Evolutionary conservation across 2,329 filamentous ascomycete genomes (phyloP).

Genomic region (Aureobasidium zeae): DNA sequence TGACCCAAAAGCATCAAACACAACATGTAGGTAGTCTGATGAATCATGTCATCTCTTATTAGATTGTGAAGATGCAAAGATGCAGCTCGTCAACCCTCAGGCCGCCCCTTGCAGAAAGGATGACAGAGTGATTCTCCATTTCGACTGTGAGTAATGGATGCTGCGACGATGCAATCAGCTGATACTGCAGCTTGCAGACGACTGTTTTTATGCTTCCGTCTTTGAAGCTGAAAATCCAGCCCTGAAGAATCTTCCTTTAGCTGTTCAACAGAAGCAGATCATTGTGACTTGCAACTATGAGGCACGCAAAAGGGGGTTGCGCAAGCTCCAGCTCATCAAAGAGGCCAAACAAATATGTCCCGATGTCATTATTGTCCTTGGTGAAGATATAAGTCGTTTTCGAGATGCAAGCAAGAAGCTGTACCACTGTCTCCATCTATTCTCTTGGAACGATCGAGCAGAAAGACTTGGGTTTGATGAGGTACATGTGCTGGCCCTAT

Average conservation of each 20-base stretch:
- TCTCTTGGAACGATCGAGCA: slow-evolving; percentile 68
- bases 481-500: slow-evolving; percentile 37
- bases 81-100: slow-evolving; percentile 1
- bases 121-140: slow-evolving; percentile 66
- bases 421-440: slow-evolving; percentile 60
- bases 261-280: slow-evolving; percentile 88
- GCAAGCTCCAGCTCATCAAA: slow-evolving; percentile 75
- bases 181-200: slow-evolving; percentile 39
- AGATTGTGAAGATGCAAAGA: neutral
- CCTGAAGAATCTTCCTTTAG: slow-evolving; percentile 64
- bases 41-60: no score
- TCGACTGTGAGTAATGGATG: slow-evolving; percentile 44
- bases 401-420: slow-evolving; percentile 76
- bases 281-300: slow-evolving; percentile 91
- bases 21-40: no score
- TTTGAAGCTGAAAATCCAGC: slow-evolving; percentile 71
- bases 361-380: slow-evolving; percentile 74
- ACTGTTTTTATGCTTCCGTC: slow-evolving; percentile 91
- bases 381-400: slow-evolving; percentile 78
- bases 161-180: slow-evolving; percentile 3
- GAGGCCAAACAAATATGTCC: slow-evolving; percentile 75
- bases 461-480: slow-evolving; percentile 89
- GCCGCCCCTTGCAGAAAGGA: slow-evolving; percentile 41
- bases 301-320: slow-evolving; percentile 59
- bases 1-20: no score